Conservation (phyloP, 768 basidiomycete species). For the Royoungia palumana region DNA sequence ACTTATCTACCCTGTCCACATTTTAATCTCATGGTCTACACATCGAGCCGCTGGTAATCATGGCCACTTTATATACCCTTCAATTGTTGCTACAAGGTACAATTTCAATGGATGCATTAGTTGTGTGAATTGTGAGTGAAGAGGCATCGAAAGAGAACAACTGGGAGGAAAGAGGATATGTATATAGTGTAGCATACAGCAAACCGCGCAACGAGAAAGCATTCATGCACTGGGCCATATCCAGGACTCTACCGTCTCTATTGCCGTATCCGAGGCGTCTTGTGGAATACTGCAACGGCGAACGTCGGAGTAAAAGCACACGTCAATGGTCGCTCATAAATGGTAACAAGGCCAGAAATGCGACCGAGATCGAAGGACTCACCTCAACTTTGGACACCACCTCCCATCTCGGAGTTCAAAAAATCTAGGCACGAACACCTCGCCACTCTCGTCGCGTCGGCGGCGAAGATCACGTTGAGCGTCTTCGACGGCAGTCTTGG, state of each 20-base stretch:
- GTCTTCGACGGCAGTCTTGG: slow-evolving; percentile 89
- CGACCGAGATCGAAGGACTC: slow-evolving; percentile 26
- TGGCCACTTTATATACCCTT: slow-evolving; percentile 34
- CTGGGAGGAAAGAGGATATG: slow-evolving; percentile 14
- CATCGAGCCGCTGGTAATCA: slow-evolving; percentile 19
- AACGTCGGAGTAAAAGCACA: not conserved
- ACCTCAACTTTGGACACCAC: slow-evolving; percentile 82
- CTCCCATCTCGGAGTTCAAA: slow-evolving; percentile 75
- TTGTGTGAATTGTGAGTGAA: slow-evolving; percentile 22
- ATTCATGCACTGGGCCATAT: slow-evolving; percentile 51
- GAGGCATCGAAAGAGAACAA: slow-evolving; percentile 1
- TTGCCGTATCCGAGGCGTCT: slow-evolving; percentile 63
- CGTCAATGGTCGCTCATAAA: not conserved
- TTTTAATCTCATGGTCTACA: slow-evolving; percentile 14
- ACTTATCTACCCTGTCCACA: slow-evolving; percentile 2
- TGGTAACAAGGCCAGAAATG: not conserved
- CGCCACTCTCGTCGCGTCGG: slow-evolving; percentile 69
- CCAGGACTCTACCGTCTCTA: slow-evolving; percentile 68
- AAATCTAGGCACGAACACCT: slow-evolving; percentile 69
- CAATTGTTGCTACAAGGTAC: slow-evolving; percentile 39
- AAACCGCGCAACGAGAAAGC: not conserved
- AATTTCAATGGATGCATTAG: slow-evolving; percentile 37
- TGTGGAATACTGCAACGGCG: slow-evolving; percentile 52
- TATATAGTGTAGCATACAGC: slow-evolving; percentile 6
- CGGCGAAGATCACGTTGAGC: slow-evolving; percentile 80